These are phyloP conservation scores for Clitoria ternatea DNA, from an alignment of 306 rosid genomes.

Conservation along the genomic window DNA sequence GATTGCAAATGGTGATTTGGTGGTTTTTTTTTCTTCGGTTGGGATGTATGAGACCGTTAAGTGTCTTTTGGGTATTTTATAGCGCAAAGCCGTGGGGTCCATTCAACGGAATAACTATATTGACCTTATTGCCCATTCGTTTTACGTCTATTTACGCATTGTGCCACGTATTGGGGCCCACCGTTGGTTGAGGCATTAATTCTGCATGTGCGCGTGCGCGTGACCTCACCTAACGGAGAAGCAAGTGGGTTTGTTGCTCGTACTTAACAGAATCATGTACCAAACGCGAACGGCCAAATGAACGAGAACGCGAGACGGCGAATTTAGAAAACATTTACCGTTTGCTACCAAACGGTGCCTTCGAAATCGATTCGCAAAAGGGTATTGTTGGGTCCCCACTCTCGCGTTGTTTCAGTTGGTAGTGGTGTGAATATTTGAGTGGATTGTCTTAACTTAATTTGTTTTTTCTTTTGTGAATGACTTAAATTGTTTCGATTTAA, in stretches of 20 bases:
- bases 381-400: too few species aligned
- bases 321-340: conserved; percentile 10
- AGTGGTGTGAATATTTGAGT: not conserved
- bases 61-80: conserved; percentile 13
- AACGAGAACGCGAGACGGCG: not conserved
- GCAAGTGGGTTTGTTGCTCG: conserved; percentile 28
- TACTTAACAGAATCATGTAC: not conserved
- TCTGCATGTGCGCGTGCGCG: conserved; percentile 41
- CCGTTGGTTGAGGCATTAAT: conserved; percentile 52
- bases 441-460: not conserved
- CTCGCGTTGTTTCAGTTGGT: not conserved
- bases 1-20: not conserved
- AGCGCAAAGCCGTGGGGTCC: not conserved
- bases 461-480: too few species aligned
- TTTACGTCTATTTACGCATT: conserved; percentile 23
- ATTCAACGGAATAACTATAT: not conserved
- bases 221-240: not conserved
- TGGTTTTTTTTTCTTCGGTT: not conserved
- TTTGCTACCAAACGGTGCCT: not conserved
- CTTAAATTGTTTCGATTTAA: not conserved
- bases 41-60: conserved; percentile 27
- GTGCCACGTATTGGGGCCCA: conserved; percentile 45
- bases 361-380: not conserved
- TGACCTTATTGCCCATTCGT: conserved; percentile 21
- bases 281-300: conserved; percentile 8